These are phyloP conservation scores for Leccinum rimulosum DNA, from an alignment of 768 basidiomycete species.

Conservation along the genomic window DNA sequence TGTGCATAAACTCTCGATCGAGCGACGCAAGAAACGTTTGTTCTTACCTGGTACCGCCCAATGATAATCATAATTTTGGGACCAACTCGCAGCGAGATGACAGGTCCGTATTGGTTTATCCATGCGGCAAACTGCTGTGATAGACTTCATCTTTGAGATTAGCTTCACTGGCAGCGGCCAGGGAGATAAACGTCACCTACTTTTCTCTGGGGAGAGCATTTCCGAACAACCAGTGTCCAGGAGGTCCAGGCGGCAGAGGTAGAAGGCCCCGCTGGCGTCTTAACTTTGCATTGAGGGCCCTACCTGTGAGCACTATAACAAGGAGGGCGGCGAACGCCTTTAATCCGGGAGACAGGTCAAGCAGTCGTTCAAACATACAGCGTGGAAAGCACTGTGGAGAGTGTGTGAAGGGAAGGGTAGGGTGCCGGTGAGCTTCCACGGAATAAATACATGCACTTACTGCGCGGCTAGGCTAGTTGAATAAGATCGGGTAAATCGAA, in stretches of 20 bases:
- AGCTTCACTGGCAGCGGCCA: not conserved
- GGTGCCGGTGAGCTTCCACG: not conserved
- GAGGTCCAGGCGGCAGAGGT: constrained; percentile 30
- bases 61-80: constrained; percentile 31
- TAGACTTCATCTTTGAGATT: constrained; percentile 13
- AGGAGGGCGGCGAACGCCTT: constrained; percentile 21
- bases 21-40: not conserved
- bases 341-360: constrained; percentile 7
- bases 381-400: not conserved
- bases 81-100: constrained; percentile 57
- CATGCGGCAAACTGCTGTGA: constrained; percentile 53
- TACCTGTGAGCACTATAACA: constrained; percentile 16
- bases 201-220: constrained; percentile 27
- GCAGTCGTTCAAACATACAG: constrained; percentile 9
- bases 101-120: constrained; percentile 58
- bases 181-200: constrained; percentile 11
- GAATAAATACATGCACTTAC: not conserved
- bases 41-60: constrained; percentile 36
- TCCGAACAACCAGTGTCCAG: constrained; percentile 34
- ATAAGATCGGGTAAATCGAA: constrained; percentile 4
- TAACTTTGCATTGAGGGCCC: constrained; percentile 8
- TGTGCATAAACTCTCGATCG: not conserved
- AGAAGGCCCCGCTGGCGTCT: constrained; percentile 15
- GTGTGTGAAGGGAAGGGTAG: not conserved
- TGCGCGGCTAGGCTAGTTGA: constrained; percentile 3